Evolutionary conservation across 352 stramenopile genomes (phyloP), one percentile per base, ranked within the genome.

Genomic region (Phytophthora multivora): DNA sequence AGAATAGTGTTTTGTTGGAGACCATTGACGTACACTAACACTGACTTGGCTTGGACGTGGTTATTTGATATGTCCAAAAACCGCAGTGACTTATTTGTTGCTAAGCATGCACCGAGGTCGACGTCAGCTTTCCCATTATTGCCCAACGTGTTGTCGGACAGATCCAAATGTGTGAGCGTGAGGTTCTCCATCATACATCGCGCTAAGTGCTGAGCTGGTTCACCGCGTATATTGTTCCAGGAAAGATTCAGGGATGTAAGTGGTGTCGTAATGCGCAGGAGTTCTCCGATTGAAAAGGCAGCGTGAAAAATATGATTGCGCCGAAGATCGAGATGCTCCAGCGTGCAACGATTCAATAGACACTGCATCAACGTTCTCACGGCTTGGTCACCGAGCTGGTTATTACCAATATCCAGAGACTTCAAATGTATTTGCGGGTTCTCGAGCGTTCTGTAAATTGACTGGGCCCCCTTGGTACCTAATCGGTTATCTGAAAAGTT

Each of bases 211-310:
- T 83, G 72, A 21, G 82, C 85, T 39, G 85, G 79, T 40, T 88
- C 73, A 5, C 80, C 76, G 10, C 82, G 79, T 33, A 93, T 89
- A 28, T 90, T 86, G 52, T 91, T 91, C 85, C 82, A 91, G 4
- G 79, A 83, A 11, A 93, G 40, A 21, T 93, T 86, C 11, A 93
- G 68, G 5, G 75, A 77, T 36, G 57, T 59, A 9, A 93, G 58
- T 8, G 80, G 73, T 2, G 75, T 89, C 19, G 80, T 79, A 59
- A 88, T 83, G 2, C 79, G 79, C 31, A 93, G 59, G 10, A 90
- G 52, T 52, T 89, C 79, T 18, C 79, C 84, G 1, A 91, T 58
- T 0, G 75, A 74, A 53, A 74, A 75, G 4, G 83, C 77, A 4
- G 83, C 72, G 51, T 88, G 68, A 26, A 76, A 92, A 43, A 92